Conservation (phyloP, 2,329 filamentous ascomycete genomes). For the Albophoma yamanashiensis region DNA sequence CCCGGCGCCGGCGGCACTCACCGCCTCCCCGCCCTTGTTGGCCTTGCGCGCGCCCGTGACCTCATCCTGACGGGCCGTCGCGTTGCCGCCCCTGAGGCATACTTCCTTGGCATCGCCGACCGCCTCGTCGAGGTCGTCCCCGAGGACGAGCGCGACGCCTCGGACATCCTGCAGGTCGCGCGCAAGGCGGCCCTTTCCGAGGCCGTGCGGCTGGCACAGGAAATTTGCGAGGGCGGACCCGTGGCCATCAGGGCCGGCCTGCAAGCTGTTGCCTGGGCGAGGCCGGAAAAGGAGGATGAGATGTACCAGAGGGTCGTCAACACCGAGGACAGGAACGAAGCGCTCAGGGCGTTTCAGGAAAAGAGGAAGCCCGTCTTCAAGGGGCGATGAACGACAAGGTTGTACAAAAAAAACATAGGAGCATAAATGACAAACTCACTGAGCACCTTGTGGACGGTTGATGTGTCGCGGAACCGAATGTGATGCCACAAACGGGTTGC, state of each 20-base stretch:
- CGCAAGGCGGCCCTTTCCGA: conserved; percentile 61
- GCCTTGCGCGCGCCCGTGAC: conserved; percentile 72
- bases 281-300: conserved; percentile 70
- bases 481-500: background rate
- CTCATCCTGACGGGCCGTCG: conserved; percentile 84
- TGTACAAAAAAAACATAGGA: background rate
- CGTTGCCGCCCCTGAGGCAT: conserved; percentile 73
- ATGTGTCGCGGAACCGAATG: background rate
- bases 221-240: conserved; percentile 85
- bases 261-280: conserved; percentile 62
- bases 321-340: conserved; percentile 82
- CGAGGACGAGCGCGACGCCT: conserved; percentile 33
- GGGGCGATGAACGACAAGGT: conserved; percentile 28
- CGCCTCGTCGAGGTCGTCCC: conserved; percentile 72
- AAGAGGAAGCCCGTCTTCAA: conserved; percentile 51
- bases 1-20: conserved; percentile 91
- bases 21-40: conserved; percentile 73
- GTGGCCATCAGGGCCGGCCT: conserved; percentile 72
- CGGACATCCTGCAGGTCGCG: conserved; percentile 42
- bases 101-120: conserved; percentile 84
- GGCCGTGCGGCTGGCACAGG: conserved; percentile 66
- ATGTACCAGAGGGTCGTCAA: conserved; percentile 77
- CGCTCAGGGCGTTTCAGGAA: conserved; percentile 68
- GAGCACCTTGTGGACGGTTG: background rate
- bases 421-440: background rate